Base-by-base conservation (phyloP, 441 rosid species). In the Erysimum cheiri region DNA sequence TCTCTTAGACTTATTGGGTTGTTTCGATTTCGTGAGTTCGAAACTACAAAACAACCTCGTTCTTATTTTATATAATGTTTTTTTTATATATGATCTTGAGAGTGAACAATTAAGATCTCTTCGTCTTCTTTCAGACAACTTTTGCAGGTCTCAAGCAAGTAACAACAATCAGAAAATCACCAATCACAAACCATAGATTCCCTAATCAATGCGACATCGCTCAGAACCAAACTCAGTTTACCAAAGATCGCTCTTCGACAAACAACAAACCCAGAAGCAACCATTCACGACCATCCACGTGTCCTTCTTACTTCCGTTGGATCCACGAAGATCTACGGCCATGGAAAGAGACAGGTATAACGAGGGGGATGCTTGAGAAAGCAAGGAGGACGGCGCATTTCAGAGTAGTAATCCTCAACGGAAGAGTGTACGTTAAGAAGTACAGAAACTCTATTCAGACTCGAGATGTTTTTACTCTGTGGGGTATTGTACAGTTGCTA, bases 401-500 rank as follows among this genome's bases (percentile, higher is more conserved):
- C 48, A 80, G 86, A 57, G 72, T 88, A 0, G 81, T 81, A 40
- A 71, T 88, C n/a, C 57, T 74, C 15, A 14, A 72, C 26, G 86
- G 89, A 2, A 82, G 80, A 37, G 86, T 78, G 50, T 86, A 88
- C 48, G 79, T 86, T 57, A 82, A 85, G 66, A 83, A 75, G 55
- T 88, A 78, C 37, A 80, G 33, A 33, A 60, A 76, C 19, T 71
- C 87, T 0, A 76, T 79, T 40, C 85, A 83, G 60, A 83, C 84
- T 0, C 78, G 90, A 59, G 88, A 82, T 19, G 52, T 64, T 47
- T 88, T 83, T 64, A 84, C 84, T n/a, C 53, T 84, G 24, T 88
- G 93, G 93, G 93, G 93, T 1, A 75, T 88, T 19, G 35, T 86
- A 64, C 93, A 86, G 78, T 83, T 88, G 56, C 65, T 88, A n/a